phyloP scores from a whole-genome alignment of 108 stramenopile species.

The Skeletonema marinoi region DNA sequence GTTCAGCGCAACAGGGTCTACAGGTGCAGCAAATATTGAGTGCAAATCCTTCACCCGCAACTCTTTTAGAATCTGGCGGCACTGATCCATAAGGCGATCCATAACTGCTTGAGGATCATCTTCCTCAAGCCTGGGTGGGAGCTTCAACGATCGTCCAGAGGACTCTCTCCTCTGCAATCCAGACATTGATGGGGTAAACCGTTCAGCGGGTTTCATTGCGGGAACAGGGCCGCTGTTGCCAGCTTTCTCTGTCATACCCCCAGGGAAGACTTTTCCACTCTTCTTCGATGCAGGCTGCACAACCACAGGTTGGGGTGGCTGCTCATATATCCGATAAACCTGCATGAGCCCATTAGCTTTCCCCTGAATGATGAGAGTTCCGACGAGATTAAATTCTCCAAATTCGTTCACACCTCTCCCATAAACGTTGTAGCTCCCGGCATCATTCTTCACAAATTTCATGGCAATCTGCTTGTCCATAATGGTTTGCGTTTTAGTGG shows the following conservation, averaged over 20 bases:
- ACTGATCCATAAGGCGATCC: slow-evolving; percentile 73
- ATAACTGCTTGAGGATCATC: slow-evolving; percentile 78
- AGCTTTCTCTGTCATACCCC: slow-evolving; percentile 42
- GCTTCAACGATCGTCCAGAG: slow-evolving; percentile 57
- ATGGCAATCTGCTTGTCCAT: slow-evolving; percentile 78
- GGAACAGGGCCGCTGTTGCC: slow-evolving; percentile 35
- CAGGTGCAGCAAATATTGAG: slow-evolving; percentile 83
- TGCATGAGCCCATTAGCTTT: slow-evolving; percentile 76
- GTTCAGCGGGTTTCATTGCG: slow-evolving; percentile 31
- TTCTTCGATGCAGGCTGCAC: slow-evolving; percentile 20
- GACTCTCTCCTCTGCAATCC: slow-evolving; percentile 74
- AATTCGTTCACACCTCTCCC: slow-evolving; percentile 83
- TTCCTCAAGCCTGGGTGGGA: slow-evolving; percentile 79
- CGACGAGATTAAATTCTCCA: slow-evolving; percentile 66
- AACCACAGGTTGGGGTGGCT: slow-evolving; percentile 17
- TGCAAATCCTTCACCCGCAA: slow-evolving; percentile 69
- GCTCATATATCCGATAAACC: slow-evolving; percentile 77
- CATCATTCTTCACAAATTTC: slow-evolving; percentile 74
- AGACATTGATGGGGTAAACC: slow-evolving; percentile 33
- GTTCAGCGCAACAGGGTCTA: slow-evolving; percentile 92
- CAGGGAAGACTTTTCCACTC: slow-evolving; percentile 39
- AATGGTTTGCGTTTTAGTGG: slow-evolving; percentile 52
- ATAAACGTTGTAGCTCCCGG: slow-evolving; percentile 80
- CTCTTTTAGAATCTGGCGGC: slow-evolving; percentile 60
- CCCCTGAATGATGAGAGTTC: slow-evolving; percentile 69